Evolutionary conservation across 441 rosid species (phyloP).

Genomic region (Daphne laureola): DNA sequence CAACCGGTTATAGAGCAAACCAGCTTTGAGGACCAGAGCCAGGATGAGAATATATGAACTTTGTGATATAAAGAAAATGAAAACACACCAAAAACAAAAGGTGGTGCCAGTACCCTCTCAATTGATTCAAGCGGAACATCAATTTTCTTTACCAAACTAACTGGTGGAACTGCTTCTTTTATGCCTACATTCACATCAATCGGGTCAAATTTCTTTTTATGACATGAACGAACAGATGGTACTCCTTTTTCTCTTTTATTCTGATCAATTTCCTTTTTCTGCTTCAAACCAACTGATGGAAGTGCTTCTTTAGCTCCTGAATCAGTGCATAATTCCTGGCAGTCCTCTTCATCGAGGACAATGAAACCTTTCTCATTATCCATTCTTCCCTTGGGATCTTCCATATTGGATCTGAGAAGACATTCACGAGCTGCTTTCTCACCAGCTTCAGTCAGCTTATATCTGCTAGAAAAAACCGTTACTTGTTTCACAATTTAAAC

Average conservation of each 20-base stretch:
- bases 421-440: conserved; percentile 68
- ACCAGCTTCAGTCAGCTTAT: conserved; percentile 85
- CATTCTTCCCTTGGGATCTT: conserved; percentile 30
- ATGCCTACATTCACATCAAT: conserved; percentile 25
- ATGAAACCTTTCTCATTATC: conserved; percentile 27
- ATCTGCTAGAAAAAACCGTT: conserved; percentile 33
- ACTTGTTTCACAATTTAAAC: background rate
- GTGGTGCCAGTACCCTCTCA: conserved; percentile 44
- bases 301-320: no score
- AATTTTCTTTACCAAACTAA: conserved; percentile 22
- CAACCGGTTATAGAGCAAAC: no score
- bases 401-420: conserved; percentile 58
- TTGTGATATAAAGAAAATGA: background rate
- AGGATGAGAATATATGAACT: background rate
- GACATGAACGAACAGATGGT: no score
- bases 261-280: conserved; percentile 14
- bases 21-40: background rate
- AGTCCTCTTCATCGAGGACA: conserved; percentile 18
- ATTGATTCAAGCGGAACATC: conserved; percentile 56
- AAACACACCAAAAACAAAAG: background rate
- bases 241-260: conserved; percentile 1
- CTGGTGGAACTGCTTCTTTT: conserved; percentile 20
- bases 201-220: conserved; percentile 13
- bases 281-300: no score
- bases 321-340: no score